Evolutionary conservation across 2,329 filamentous ascomycete genomes (phyloP), one percentile per base, ranked within the genome.

Genomic region (Neodidymelliopsis sp.): DNA sequence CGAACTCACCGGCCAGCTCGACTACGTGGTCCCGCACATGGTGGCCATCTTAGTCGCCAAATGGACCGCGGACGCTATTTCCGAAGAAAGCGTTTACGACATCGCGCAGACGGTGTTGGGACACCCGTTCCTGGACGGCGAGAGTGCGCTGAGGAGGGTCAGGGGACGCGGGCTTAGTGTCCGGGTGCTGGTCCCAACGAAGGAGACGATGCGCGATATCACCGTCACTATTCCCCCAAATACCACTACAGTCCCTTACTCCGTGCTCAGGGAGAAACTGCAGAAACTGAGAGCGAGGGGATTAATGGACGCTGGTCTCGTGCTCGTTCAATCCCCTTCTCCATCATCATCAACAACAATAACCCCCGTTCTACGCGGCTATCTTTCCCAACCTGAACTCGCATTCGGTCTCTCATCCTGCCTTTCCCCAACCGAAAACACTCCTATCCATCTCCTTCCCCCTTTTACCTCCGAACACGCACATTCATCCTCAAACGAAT

Each of bases 31-130:
- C 1, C 81, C 82, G 9, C 78, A 82, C 54, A 84, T 84, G 81
- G 75, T 83, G 16, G 81, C 82, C 6, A 84, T 85, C 46, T 72
- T 85, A 5, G 76, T 82, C 0, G 80, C 81, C 0, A 84, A 84
- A 66, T 85, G 81, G 81, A 75, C 79, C 5, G 81, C 82, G 1
- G 82, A 85, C 60, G 72, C 75, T 3, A 73, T 85, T 13, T 78
- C 77, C 35, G 66, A 68, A 18, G 79, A 84, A 53, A 72, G 80
- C 16, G 80, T 85, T 1, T 85, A 85, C 57, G 82, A 85, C 57
- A 73, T 85, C 6, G 81, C 82, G n/a, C 81, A 85, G 62, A 77
- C 77, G 3, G 76, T 85, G 3, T 74, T 84, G 1, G 82, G 81
- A 0, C 81, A 84, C 57, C 82, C 82, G 1, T 85, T 85, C 58